phyloP scores from a whole-genome alignment of 257 asterid species.

The Capsicum baccatum region DNA sequence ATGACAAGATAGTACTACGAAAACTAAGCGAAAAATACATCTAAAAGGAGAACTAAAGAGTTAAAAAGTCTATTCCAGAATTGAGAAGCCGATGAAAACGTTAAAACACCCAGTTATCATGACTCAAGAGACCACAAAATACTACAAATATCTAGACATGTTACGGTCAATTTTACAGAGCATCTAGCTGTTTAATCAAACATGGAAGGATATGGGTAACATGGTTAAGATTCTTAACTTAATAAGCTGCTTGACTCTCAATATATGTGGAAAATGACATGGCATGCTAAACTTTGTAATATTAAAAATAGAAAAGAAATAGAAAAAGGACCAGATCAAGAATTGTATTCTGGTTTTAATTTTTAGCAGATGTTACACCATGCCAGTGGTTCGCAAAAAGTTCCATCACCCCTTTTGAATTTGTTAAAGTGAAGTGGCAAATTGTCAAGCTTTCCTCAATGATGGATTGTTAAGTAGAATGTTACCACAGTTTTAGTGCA shows the following conservation, averaged over 20 bases:
- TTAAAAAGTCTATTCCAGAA: not conserved
- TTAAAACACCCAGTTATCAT: not conserved
- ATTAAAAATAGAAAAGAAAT: not conserved
- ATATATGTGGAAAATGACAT: not conserved
- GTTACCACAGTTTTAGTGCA: not conserved
- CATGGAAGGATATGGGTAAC: slow-evolving; percentile 1
- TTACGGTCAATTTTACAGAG: not conserved
- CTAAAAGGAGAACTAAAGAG: not conserved
- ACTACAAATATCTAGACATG: not conserved
- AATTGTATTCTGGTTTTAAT: not conserved
- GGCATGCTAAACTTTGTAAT: not conserved
- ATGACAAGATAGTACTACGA: not conserved
- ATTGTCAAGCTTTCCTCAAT: not conserved
- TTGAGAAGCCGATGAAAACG: not conserved
- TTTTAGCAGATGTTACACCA: too few relatives aligned
- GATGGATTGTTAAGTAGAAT: not conserved
- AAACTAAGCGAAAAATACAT: too few relatives aligned
- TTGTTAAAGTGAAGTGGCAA: too few relatives aligned
- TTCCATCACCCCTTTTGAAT: too few relatives aligned
- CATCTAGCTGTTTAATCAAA: not conserved
- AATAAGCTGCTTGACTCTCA: slow-evolving; percentile 10
- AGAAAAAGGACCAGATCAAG: not conserved
- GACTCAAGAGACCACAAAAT: not conserved
- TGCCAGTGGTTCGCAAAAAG: too few relatives aligned
- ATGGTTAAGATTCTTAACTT: not conserved